Percentiles rank a stretch among this genome's conserved stretches.
phyloP scores from a whole-genome alignment of 2,329 filamentous ascomycete genomes.

The Fusarium sp. region DNA sequence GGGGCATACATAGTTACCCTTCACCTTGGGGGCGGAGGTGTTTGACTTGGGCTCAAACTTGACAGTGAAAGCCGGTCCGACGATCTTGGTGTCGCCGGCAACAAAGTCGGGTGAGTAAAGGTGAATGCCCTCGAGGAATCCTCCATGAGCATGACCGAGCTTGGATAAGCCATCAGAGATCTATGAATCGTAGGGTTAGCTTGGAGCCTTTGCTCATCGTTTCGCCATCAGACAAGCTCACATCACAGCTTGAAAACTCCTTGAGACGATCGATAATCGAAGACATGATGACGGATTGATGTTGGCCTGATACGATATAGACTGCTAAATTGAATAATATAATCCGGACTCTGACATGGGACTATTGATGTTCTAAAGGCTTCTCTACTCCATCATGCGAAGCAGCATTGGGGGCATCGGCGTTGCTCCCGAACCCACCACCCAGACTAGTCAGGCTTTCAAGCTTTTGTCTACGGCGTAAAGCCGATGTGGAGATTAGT shows the following conservation, averaged over 20 bases:
- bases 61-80: conserved; percentile 13
- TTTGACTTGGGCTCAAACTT: conserved; percentile 19
- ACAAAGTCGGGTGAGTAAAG: conserved; percentile 13
- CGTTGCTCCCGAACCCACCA: background rate
- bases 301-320: background rate
- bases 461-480: background rate
- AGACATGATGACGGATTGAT: background rate
- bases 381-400: too few relatives aligned
- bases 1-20: conserved; percentile 15
- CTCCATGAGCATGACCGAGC: conserved; percentile 17
- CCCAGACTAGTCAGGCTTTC: background rate
- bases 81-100: conserved; percentile 15
- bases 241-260: conserved; percentile 20
- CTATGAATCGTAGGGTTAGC: background rate
- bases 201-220: background rate
- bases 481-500: background rate
- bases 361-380: background rate
- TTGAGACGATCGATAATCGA: conserved; percentile 11
- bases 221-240: background rate
- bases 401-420: background rate
- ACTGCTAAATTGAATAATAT: background rate
- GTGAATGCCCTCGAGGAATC: conserved; percentile 15
- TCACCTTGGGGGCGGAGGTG: conserved; percentile 10
- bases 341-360: background rate
- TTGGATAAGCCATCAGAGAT: conserved; percentile 20